A percentile compares a stretch with the other conserved stretches of the same genome.
Conservation (phyloP, 1,284 basidiomycete species). For the Ceratobasidium sp. region DNA sequence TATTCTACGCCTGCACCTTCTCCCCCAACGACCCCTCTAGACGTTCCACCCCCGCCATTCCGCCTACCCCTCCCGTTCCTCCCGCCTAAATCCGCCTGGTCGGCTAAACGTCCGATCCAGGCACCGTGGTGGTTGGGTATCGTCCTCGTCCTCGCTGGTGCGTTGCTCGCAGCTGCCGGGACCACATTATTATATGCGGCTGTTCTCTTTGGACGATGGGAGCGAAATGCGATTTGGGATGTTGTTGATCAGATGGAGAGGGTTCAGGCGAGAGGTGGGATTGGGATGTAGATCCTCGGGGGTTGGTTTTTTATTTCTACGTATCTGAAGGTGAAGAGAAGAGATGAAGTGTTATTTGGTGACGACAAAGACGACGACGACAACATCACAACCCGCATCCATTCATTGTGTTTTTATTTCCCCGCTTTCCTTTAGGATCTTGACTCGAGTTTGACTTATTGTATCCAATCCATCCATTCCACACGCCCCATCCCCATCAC, state of each 20-base stretch:
- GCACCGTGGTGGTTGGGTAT: slow-evolving; percentile 45
- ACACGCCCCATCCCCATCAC: background rate
- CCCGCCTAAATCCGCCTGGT: slow-evolving; percentile 27
- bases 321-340: background rate
- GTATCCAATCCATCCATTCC: background rate
- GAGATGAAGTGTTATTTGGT: too few relatives aligned
- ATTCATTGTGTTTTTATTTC: slow-evolving; percentile 42
- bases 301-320: background rate
- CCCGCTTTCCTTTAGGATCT: background rate
- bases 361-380: background rate
- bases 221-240: slow-evolving; percentile 44
- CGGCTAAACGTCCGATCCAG: slow-evolving; percentile 38
- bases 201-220: slow-evolving; percentile 43
- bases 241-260: slow-evolving; percentile 44
- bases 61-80: slow-evolving; percentile 38
- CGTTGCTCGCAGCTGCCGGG: slow-evolving; percentile 36
- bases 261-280: slow-evolving; percentile 29
- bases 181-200: slow-evolving; percentile 35
- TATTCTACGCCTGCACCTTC: background rate
- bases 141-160: slow-evolving; percentile 40
- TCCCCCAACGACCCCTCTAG: background rate
- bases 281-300: slow-evolving; percentile 13
- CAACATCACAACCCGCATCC: slow-evolving; percentile 32
- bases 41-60: slow-evolving; percentile 27
- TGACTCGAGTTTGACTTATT: slow-evolving; percentile 2